phyloP scores from a whole-genome alignment of 176 grass and related monocot species.

The Hordeum vulgare region MorexV3_pseudomolecules_assembly NC_058519.1:281118569-281119068 shows the following conservation, averaged over 20 bases:
- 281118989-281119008: not conserved
- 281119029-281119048: not conserved
- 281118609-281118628: too few relatives aligned
- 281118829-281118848: not conserved
- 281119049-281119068: not conserved
- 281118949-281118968: not conserved
- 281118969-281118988: not conserved
- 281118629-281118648: too few relatives aligned
- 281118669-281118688: too few relatives aligned
- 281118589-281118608: too few relatives aligned
- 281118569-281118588: too few relatives aligned
- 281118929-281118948: not conserved
- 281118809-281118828: too few relatives aligned
- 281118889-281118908: not conserved
- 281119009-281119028: not conserved
- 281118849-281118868: not conserved
- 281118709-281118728: too few relatives aligned
- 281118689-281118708: too few relatives aligned
- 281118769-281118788: too few relatives aligned
- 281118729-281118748: too few relatives aligned
- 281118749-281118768: accelerated
- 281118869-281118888: not conserved
- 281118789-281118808: accelerated
- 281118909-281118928: not conserved
- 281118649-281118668: too few relatives aligned